These are phyloP conservation scores for Aspergillus neotritici DNA, from an alignment of 2,329 filamentous ascomycete species.

Conservation along the genomic window DNA sequence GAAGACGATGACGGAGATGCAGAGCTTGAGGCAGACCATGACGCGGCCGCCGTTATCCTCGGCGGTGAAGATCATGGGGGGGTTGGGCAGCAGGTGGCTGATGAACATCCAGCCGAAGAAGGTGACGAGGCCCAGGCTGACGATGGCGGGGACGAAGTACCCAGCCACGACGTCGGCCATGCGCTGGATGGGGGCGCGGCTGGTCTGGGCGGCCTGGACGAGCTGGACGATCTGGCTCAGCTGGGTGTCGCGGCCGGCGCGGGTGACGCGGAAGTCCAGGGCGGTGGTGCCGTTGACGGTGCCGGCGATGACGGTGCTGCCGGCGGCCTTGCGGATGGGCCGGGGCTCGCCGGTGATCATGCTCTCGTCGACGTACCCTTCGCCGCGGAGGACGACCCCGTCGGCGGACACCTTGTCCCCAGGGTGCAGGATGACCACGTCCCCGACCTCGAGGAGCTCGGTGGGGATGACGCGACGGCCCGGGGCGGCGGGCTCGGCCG, in stretches of 20 bases:
- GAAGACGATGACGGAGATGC: constrained; percentile 97
- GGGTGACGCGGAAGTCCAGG: constrained; percentile 84
- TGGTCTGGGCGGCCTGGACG: constrained; percentile 96
- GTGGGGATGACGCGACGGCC: constrained; percentile 86
- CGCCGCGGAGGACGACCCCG: constrained; percentile 76
- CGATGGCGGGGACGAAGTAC: constrained; percentile 87
- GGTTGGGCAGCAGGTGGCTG: constrained; percentile 74
- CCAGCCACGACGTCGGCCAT: constrained; percentile 87
- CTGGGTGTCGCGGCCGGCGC: constrained; percentile 90
- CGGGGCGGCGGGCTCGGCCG: constrained; percentile 57
- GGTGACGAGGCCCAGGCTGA: constrained; percentile 74
- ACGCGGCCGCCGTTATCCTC: constrained; percentile 79
- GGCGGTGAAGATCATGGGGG: constrained; percentile 81
- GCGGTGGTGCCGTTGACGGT: constrained; percentile 93
- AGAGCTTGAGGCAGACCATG: constrained; percentile 95
- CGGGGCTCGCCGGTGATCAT: constrained; percentile 98
- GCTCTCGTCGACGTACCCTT: constrained; percentile 92
- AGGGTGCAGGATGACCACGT: constrained; percentile 85
- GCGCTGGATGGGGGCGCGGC: constrained; percentile 85
- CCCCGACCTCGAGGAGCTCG: constrained; percentile 87
- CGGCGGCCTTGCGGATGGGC: constrained; percentile 84
- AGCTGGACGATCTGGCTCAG: constrained; percentile 96
- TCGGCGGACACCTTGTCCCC: constrained; percentile 97
- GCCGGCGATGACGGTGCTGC: constrained; percentile 75
- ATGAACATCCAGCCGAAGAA: constrained; percentile 93